These are phyloP conservation scores for Pythium plurisporium DNA, from an alignment of 352 stramenopile genomes.

Conservation along the genomic window DNA sequence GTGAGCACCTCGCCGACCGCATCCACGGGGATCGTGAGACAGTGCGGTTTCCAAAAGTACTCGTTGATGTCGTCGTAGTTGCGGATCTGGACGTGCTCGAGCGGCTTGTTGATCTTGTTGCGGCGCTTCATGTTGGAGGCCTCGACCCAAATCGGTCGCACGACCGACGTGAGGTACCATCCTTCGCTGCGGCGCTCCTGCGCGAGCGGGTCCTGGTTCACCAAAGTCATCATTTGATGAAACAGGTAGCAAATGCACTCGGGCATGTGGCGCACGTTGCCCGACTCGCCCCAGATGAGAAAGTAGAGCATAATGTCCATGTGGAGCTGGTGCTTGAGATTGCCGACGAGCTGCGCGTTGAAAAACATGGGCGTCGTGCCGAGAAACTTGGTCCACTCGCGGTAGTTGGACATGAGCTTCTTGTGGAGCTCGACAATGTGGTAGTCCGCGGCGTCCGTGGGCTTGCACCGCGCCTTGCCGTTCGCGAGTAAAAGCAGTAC, in stretches of 20 bases:
- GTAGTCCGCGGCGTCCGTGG: conserved; percentile 42
- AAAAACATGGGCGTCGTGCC: conserved; percentile 52
- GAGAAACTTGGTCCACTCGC: conserved; percentile 94
- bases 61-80: conserved; percentile 91
- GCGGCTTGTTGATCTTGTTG: conserved; percentile 10
- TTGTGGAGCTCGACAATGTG: conserved; percentile 63
- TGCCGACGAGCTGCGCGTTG: conserved; percentile 53
- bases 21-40: conserved; percentile 64
- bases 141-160: conserved; percentile 75
- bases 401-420: conserved; percentile 91
- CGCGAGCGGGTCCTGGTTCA: conserved; percentile 55
- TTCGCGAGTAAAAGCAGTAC: conserved; percentile 78
- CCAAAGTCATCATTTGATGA: conserved; percentile 59
- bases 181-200: conserved; percentile 46
- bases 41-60: conserved; percentile 77
- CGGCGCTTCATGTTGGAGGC: conserved; percentile 70
- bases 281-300: conserved; percentile 79
- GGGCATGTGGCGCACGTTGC: conserved; percentile 85
- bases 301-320: conserved; percentile 78
- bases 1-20: conserved; percentile 60
- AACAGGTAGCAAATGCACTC: conserved; percentile 89
- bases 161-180: conserved; percentile 59
- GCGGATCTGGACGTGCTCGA: conserved; percentile 79
- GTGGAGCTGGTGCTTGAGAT: conserved; percentile 43
- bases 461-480: conserved; percentile 49